phyloP scores from a whole-genome alignment of 2,329 filamentous ascomycete species.

The Fusarium sp. region DNA sequence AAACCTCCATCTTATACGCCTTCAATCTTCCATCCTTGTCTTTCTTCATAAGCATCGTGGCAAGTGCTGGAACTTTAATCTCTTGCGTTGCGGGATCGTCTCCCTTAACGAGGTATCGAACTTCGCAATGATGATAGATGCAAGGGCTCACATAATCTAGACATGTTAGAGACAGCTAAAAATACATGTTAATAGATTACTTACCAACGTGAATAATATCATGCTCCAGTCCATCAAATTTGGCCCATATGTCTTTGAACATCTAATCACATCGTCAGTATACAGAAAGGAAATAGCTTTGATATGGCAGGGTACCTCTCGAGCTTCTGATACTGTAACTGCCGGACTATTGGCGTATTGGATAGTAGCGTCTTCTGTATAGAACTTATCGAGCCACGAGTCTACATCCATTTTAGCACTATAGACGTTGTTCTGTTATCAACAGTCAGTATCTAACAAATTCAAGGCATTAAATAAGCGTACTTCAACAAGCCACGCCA shows the following conservation, averaged over 20 bases:
- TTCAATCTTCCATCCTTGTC: neutral
- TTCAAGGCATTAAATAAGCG: neutral
- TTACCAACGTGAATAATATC: slow-evolving; percentile 4
- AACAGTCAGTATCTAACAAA: neutral
- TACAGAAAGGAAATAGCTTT: neutral
- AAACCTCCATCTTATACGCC: slow-evolving; percentile 1
- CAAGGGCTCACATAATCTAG: slow-evolving; percentile 4
- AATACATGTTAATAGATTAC: too few species aligned
- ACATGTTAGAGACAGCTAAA: neutral
- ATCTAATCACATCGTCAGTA: neutral
- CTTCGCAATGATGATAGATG: slow-evolving; percentile 5
- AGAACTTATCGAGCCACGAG: slow-evolving; percentile 4
- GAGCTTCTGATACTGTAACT: neutral
- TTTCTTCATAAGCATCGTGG: neutral
- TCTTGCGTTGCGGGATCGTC: slow-evolving; percentile 1
- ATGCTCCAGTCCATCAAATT: slow-evolving; percentile 4
- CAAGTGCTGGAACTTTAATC: neutral
- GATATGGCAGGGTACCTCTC: neutral
- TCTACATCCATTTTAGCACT: slow-evolving; percentile 7
- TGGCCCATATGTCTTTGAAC: slow-evolving; percentile 2
- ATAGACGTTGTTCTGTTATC: neutral
- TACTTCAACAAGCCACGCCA: neutral
- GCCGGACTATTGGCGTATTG: neutral
- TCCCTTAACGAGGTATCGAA: slow-evolving; percentile 10
- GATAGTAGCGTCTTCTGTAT: neutral